Conservation (phyloP, 129 eudicot genomes). For the Helianthus annuus region HanXRQr2.0-SUNRISE NC_035440.2:33753607-33754106, state of each 20-base stretch:
- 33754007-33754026: constrained; percentile 38
- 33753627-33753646: no score
- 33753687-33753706: no score
- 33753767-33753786: no score
- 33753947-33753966: constrained; percentile 68
- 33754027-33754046: not conserved
- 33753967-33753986: constrained; percentile 71
- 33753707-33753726: no score
- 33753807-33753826: constrained; percentile 15
- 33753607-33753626: no score
- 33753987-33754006: constrained; percentile 79
- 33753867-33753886: constrained; percentile 27
- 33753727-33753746: no score
- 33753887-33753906: constrained; percentile 71
- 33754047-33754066: constrained; percentile 17
- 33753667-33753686: no score
- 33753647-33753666: no score
- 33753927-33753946: constrained; percentile 71
- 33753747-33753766: no score
- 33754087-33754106: not conserved
- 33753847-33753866: constrained; percentile 10
- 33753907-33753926: constrained; percentile 69
- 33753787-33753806: not conserved
- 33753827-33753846: not conserved
- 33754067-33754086: not conserved